phyloP scores from a whole-genome alignment of 352 stramenopile genomes.

The Salisapilia sapeloensis region DNA sequence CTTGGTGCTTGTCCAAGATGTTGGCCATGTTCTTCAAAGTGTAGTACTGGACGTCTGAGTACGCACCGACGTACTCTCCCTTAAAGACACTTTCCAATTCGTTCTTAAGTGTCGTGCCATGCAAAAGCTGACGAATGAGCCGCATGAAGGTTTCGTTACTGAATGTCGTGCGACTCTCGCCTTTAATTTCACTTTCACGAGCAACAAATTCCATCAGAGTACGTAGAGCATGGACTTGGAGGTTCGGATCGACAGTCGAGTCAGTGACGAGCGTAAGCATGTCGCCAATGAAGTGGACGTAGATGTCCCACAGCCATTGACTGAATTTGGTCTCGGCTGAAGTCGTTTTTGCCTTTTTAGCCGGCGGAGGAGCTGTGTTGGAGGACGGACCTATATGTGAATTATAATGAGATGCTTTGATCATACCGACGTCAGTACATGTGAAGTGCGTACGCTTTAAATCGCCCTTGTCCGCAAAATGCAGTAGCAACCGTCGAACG shows the following conservation, averaged over 20 bases:
- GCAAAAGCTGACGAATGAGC: slow-evolving; percentile 49
- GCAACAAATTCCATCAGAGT: slow-evolving; percentile 83
- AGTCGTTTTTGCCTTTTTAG: slow-evolving; percentile 36
- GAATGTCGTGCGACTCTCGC: slow-evolving; percentile 17
- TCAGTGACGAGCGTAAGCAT: slow-evolving; percentile 61
- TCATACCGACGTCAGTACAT: neutral
- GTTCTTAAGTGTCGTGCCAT: slow-evolving; percentile 54
- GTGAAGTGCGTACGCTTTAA: slow-evolving; percentile 11
- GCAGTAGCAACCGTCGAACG: slow-evolving; percentile 58
- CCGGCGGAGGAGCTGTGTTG: slow-evolving; percentile 3
- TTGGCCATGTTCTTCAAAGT: slow-evolving; percentile 62
- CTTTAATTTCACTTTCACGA: slow-evolving; percentile 36
- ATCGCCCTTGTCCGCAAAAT: slow-evolving; percentile 73
- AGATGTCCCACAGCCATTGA: slow-evolving; percentile 72
- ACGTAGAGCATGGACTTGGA: slow-evolving; percentile 63
- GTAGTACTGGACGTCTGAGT: slow-evolving; percentile 79
- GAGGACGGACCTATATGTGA: slow-evolving; percentile 3
- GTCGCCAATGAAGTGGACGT: slow-evolving; percentile 63
- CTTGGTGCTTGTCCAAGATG: slow-evolving; percentile 19
- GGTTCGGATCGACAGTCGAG: slow-evolving; percentile 29
- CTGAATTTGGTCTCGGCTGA: slow-evolving; percentile 25
- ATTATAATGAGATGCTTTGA: neutral
- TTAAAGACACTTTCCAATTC: slow-evolving; percentile 73
- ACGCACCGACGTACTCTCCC: slow-evolving; percentile 68
- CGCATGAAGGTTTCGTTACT: slow-evolving; percentile 74